Evolutionary conservation across 176 grass and related monocot genomes (phyloP).

Genomic region (Chloris gayana): DNA sequence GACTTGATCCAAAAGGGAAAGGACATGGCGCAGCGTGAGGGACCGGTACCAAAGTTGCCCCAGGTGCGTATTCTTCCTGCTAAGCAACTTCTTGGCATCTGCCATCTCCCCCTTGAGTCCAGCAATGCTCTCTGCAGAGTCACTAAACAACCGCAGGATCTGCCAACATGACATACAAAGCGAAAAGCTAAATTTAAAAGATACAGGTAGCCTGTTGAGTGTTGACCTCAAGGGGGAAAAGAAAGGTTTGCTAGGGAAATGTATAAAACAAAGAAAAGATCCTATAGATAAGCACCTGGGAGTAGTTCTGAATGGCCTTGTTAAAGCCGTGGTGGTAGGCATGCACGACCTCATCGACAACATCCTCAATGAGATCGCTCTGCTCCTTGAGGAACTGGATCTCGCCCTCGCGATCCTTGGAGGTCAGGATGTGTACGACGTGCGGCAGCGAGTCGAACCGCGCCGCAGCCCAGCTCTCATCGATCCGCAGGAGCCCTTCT

Average conservation of each 20-base stretch:
- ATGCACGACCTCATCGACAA: constrained; percentile 95
- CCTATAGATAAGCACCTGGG: constrained; percentile 71
- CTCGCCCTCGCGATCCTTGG: constrained; percentile 88
- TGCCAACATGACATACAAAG: constrained; percentile 30
- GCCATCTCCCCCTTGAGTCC: constrained; percentile 89
- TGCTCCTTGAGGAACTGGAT: constrained; percentile 95
- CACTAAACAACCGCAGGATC: constrained; percentile 92
- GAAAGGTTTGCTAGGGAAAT: neutral
- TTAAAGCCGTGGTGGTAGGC: constrained; percentile 98
- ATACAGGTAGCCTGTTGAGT: neutral
- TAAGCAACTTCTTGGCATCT: constrained; percentile 81
- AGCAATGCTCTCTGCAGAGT: constrained; percentile 87
- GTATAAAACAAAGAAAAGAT: neutral
- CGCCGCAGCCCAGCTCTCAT: constrained; percentile 83
- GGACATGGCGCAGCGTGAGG: constrained; percentile 80
- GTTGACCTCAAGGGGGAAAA: neutral
- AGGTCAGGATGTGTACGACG: constrained; percentile 94
- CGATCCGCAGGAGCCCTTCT: constrained; percentile 84
- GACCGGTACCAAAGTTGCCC: constrained; percentile 94
- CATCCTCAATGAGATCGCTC: constrained; percentile 88
- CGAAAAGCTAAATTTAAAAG: constrained; percentile 24
- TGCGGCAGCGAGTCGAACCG: constrained; percentile 97
- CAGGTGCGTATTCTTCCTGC: constrained; percentile 86
- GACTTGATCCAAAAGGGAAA: constrained; percentile 85
- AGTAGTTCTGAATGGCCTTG: constrained; percentile 97